phyloP scores from a whole-genome alignment of 2,329 filamentous ascomycete species.

The Didymella arachidicola region DNA sequence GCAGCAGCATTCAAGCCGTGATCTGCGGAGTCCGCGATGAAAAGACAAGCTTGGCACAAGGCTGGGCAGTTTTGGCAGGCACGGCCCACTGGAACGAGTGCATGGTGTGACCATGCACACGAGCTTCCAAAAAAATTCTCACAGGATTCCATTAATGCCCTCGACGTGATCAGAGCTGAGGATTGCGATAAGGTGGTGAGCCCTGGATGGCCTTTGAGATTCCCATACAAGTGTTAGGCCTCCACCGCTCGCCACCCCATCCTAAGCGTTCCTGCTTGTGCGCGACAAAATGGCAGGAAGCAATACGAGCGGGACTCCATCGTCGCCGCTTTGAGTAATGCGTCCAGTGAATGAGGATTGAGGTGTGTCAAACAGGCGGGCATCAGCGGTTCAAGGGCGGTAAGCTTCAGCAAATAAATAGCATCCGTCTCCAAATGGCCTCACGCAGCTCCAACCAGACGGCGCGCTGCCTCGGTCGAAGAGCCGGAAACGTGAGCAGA shows the following conservation, averaged over 20 bases:
- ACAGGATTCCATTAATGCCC: slow-evolving; percentile 6
- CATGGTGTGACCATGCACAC: slow-evolving; percentile 16
- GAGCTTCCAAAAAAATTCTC: slow-evolving; percentile 12
- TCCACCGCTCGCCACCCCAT: slow-evolving; percentile 7
- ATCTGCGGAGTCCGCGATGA: not conserved
- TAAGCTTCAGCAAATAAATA: slow-evolving; percentile 6
- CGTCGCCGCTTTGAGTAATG: slow-evolving; percentile 3
- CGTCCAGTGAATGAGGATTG: not conserved
- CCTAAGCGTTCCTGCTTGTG: slow-evolving; percentile 14
- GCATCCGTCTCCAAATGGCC: slow-evolving; percentile 10
- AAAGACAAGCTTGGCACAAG: slow-evolving; percentile 8
- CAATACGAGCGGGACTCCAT: slow-evolving; percentile 12
- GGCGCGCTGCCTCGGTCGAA: slow-evolving; percentile 10
- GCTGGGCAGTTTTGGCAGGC: slow-evolving; percentile 14
- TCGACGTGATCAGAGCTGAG: not conserved
- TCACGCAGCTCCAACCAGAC: slow-evolving; percentile 12
- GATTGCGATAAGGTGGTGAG: slow-evolving; percentile 6
- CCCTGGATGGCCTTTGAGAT: slow-evolving; percentile 6
- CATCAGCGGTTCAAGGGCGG: slow-evolving; percentile 16
- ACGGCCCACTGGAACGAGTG: slow-evolving; percentile 9
- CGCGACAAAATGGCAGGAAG: slow-evolving; percentile 1
- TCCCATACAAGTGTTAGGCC: slow-evolving; percentile 1
- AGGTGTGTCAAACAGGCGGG: slow-evolving; percentile 11
- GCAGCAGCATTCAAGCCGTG: not conserved
- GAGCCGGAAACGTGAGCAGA: slow-evolving; percentile 27